phyloP scores from a whole-genome alignment of 495 filamentous ascomycete genomes.

The Cercophora samala region DNA sequence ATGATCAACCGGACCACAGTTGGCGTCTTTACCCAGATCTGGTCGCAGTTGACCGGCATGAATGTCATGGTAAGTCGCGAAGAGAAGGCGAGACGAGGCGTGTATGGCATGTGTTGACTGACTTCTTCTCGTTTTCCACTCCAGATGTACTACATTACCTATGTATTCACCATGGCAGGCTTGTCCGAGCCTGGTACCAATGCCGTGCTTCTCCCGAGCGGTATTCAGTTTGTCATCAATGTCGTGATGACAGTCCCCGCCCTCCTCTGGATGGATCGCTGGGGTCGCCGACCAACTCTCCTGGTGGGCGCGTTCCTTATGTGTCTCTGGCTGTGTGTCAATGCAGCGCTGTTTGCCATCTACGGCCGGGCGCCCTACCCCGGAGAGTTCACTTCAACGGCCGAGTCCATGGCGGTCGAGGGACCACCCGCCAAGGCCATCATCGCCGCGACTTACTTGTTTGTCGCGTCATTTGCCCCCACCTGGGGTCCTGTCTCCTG shows the following conservation, averaged over 20 bases:
- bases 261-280: slow-evolving; percentile 54
- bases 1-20: slow-evolving; percentile 76
- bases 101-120: slow-evolving; percentile 23
- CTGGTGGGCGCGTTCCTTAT: slow-evolving; percentile 64
- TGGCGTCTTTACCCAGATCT: slow-evolving; percentile 77
- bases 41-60: slow-evolving; percentile 81
- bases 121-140: not conserved
- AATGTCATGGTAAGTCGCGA: slow-evolving; percentile 70
- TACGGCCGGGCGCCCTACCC: slow-evolving; percentile 41
- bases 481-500: slow-evolving; percentile 71
- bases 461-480: slow-evolving; percentile 71
- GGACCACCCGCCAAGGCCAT: slow-evolving; percentile 64
- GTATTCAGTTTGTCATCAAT: slow-evolving; percentile 74
- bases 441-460: slow-evolving; percentile 75
- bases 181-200: slow-evolving; percentile 45
- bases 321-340: slow-evolving; percentile 65
- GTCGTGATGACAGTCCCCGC: slow-evolving; percentile 56
- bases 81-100: slow-evolving; percentile 39
- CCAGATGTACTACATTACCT: slow-evolving; percentile 54
- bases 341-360: slow-evolving; percentile 62
- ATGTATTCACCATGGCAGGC: slow-evolving; percentile 72
- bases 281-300: slow-evolving; percentile 62
- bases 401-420: slow-evolving; percentile 49
- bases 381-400: slow-evolving; percentile 36
- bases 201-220: slow-evolving; percentile 59